phyloP scores from a whole-genome alignment of 225 moss, liverwort and hornwort genomes.

The Anthoceros angustus region DNA sequence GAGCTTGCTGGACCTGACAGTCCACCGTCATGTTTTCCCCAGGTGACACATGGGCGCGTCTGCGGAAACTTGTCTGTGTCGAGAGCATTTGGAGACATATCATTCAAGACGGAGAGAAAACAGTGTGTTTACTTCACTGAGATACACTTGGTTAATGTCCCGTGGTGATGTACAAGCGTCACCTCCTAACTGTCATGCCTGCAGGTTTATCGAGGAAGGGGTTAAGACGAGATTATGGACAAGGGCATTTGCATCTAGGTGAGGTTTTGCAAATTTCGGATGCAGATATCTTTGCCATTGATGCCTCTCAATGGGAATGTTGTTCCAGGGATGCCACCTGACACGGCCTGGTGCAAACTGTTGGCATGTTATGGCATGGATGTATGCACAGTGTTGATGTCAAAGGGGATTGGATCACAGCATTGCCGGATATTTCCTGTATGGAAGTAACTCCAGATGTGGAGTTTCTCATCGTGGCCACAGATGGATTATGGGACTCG shows the following conservation, averaged over 20 bases:
- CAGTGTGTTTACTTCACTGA: conserved; percentile 21
- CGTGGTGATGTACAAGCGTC: background rate
- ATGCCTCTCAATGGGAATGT: background rate
- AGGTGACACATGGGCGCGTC: conserved; percentile 77
- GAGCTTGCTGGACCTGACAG: no score
- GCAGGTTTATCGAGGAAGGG: conserved; percentile 68
- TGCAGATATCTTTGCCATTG: background rate
- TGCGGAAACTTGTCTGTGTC: conserved; percentile 76
- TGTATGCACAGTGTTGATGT: conserved; percentile 36
- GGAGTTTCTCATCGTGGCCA: conserved; percentile 70
- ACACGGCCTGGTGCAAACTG: background rate
- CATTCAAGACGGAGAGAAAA: conserved; percentile 60
- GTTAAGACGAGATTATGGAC: conserved; percentile 53
- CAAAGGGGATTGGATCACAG: conserved; percentile 58
- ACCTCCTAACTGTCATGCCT: background rate
- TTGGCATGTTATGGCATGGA: conserved; percentile 6
- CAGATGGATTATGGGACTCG: conserved; percentile 90
- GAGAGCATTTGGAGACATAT: conserved; percentile 72
- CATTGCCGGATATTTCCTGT: conserved; percentile 50
- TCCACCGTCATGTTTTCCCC: conserved; percentile 10
- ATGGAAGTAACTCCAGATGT: conserved; percentile 35
- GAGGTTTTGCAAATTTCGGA: conserved; percentile 9
- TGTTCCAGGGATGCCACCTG: background rate
- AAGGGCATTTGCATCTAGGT: conserved; percentile 39
- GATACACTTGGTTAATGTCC: background rate